A percentile compares a stretch with the other conserved stretches of the same genome.
Conservation (phyloP, 345 rosid species). For the Eucalyptus sp. region DNA sequence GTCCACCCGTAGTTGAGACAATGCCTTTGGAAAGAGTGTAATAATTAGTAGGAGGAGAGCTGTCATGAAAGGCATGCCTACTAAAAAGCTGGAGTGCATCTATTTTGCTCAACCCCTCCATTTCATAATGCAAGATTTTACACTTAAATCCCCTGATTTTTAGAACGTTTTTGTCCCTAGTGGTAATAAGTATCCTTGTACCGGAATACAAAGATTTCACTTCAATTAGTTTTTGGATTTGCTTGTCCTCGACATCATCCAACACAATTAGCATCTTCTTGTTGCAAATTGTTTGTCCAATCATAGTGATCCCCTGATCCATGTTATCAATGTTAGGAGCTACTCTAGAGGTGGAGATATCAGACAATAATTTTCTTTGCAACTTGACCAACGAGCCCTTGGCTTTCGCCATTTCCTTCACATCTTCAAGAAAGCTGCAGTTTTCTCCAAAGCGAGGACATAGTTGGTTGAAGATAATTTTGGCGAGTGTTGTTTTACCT, state of each 20-base stretch:
- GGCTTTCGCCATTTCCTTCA: neutral
- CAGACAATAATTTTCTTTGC: neutral
- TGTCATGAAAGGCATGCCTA: neutral
- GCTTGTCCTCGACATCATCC: neutral
- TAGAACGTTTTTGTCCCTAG: neutral
- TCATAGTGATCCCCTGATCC: neutral
- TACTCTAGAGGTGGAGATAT: fast-evolving
- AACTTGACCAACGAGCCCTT: neutral
- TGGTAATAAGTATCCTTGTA: too few species aligned
- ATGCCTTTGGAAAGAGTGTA: neutral
- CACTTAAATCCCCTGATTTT: too few species aligned
- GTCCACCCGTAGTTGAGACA: too few species aligned
- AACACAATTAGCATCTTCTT: neutral
- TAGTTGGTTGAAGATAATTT: too few species aligned
- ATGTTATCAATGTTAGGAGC: fast-evolving
- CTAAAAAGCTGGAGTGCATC: neutral
- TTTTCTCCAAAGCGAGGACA: too few species aligned
- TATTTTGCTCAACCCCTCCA: fast-evolving
- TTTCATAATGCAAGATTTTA: too few species aligned
- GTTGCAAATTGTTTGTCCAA: neutral
- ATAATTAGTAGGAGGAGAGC: neutral
- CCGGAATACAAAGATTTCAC: neutral
- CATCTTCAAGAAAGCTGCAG: neutral
- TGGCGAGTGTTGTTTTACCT: too few species aligned
- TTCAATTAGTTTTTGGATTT: neutral